phyloP scores from a whole-genome alignment of 805 yeast genomes.

The Wickerhamomyces pijperi region DNA sequence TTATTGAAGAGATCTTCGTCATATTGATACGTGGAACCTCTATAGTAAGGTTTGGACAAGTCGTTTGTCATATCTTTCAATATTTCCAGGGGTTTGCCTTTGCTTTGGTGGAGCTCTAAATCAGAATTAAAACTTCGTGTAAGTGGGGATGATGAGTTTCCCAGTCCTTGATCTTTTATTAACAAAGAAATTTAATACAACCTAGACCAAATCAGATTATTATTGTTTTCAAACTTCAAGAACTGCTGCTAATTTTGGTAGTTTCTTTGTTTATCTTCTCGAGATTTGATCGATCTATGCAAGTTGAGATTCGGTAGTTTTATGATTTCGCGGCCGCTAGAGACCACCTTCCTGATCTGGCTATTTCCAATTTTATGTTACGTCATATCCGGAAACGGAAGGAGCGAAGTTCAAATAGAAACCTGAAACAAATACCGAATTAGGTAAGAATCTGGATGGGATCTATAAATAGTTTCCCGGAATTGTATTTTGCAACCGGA shows the following conservation, averaged over 20 bases:
- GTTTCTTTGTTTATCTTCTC: neutral
- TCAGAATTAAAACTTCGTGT: too few relatives aligned
- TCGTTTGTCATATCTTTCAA: conserved; percentile 1
- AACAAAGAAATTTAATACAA: too few relatives aligned
- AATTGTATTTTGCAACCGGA: too few relatives aligned
- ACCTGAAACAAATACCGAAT: neutral
- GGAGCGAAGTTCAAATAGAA: neutral
- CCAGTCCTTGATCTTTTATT: too few relatives aligned
- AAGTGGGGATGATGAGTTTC: too few relatives aligned
- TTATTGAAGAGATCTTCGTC: conserved; percentile 15
- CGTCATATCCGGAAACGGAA: neutral
- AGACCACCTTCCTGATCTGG: neutral
- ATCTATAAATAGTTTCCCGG: neutral
- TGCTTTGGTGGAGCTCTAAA: too few relatives aligned
- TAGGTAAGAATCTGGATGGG: neutral
- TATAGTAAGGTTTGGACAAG: conserved; percentile 8
- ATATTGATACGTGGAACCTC: neutral
- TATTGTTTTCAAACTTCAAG: too few relatives aligned
- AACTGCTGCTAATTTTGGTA: neutral
- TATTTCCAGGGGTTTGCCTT: too few relatives aligned
- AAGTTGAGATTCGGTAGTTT: too few relatives aligned
- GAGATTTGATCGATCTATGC: too few relatives aligned
- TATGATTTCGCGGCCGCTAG: neutral
- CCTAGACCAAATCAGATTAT: too few relatives aligned
- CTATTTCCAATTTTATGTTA: too few relatives aligned